Base-by-base conservation (phyloP, 768 basidiomycete genomes). In the Suillus alpinus region DNA sequence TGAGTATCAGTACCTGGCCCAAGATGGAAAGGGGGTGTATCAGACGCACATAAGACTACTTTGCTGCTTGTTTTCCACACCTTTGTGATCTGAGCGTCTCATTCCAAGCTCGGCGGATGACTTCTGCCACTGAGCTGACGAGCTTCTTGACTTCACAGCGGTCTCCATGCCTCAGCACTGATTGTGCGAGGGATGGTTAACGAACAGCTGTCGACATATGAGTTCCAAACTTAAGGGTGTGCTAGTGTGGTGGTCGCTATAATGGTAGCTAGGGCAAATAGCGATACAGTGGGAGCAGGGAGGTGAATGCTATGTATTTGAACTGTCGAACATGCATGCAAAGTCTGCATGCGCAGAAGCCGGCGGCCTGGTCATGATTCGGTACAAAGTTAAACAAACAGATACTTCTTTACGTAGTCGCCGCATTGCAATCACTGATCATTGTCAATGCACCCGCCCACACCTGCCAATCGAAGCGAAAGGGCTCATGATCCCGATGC, bases 61-160 rank as follows among this genome's bases (percentile, higher is more conserved):
- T 88, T 97, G 62, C 82, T 75, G 4, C 89, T 91, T 67, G 97
- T 95, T 73, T 95, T 96, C 97, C 97, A 98, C 95, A 98, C 97
- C 71, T 93, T 87, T 0, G 95, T 99, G 16, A 94, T 80, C 26
- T 26, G 58, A 98, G 81, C 2, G 95, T 98, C 75, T 98, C 95
- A 1, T 23, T 44, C 20, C 20, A 12, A 13, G 43, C 20, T 44
- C 2, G 5, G 43, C 43, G 2, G 20, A 20, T 12, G 20, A 13
- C 6, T 23, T 44, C 12, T 13, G 20, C 5, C 12, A 41, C 9
- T n/a, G 40, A 40, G 40, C 40, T 9, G 7, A 41, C 8, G 3
- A 44, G 18, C 18, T 10, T 43, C 41, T 43, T 10, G 41, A 20
- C 20, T 12, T 44, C 20, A 13, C n/a, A 44, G 43, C 20, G 12